Conservation (phyloP, 192 early-diverging fungal species). For the Linnemannia exigua region DNA sequence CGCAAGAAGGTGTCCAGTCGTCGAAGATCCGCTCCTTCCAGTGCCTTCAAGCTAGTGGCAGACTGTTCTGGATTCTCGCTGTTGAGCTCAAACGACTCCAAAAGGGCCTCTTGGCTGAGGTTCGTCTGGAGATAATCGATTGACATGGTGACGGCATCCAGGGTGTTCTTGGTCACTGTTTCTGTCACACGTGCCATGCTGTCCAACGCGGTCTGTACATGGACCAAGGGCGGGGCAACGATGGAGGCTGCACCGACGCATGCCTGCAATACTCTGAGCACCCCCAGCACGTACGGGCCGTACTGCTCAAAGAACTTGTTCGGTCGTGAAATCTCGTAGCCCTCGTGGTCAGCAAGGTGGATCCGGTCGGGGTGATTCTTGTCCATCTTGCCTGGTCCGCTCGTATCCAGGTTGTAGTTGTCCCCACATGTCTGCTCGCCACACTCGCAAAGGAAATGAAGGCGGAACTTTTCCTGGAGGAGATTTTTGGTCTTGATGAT, state of each 20-base stretch:
- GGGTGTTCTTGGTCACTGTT: background rate
- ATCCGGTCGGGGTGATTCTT: background rate
- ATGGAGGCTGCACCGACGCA: background rate
- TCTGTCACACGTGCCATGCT: background rate
- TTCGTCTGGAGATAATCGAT: background rate
- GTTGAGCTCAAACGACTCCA: background rate
- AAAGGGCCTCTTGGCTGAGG: background rate
- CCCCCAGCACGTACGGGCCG: background rate
- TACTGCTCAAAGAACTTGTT: constrained; percentile 13
- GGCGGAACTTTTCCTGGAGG: background rate
- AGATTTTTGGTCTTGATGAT: background rate
- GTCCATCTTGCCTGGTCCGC: background rate
- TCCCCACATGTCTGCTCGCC: background rate
- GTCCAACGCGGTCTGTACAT: background rate
- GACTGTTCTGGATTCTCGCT: background rate
- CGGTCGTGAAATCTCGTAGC: background rate
- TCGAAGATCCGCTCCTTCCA: constrained; percentile 50
- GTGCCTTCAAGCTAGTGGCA: background rate
- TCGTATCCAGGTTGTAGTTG: background rate
- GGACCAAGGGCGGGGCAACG: background rate
- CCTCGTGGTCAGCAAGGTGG: constrained; percentile 17
- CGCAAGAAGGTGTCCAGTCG: constrained; percentile 25
- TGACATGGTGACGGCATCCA: background rate
- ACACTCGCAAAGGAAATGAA: constrained; percentile 14
- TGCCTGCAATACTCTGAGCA: background rate